Base-by-base conservation (phyloP, 208 protist genomes). In the Trypanosoma theileri region DNA sequence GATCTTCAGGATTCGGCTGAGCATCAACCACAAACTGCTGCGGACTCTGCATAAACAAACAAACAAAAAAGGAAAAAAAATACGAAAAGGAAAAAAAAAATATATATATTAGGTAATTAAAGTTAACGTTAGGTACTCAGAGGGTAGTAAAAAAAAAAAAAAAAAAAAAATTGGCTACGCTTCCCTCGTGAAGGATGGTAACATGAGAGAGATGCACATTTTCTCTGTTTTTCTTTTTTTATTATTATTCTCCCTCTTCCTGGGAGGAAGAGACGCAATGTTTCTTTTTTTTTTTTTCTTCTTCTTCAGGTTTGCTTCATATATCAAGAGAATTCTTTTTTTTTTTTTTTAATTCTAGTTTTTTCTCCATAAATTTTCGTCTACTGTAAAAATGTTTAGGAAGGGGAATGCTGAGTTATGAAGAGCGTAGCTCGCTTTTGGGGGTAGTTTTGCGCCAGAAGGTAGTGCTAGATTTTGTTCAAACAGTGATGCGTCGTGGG, bases 111-210 rank as follows among this genome's bases (percentile, higher is more conserved):
- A 63, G 59, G 58, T 62, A 73, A 73, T 62, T 48, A 60, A 59
- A 45, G 21, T 40, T 74, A 64, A 74, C 60, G 45, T 69, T 55
- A 45, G 56, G 28, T 35, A 35, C 48, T 54, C 24, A 45, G 63
- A 68, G 8, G 62, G 44, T 57, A 73, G 21, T 65, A 57, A 63
- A 52, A 73, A 69, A 68, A 69, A 56, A 45, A 69, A 48, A 60
- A 65, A 74, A 51, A 59, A 75, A 60, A 65, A 74, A 51, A 59
- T 71, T 22, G 28, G 3, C 41, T 22, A 58, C 9, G 19, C 16
- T 31, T 41, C 26, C n/a, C 19, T 55, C n/a, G 51, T 11, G 10
- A 19, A 19, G 46, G n/a, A 35, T 35, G 28, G 28, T 35, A 35
- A 35, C 28, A 51, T 51, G 31, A 48, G 26, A 12, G 4, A 40